These are phyloP conservation scores for Penicillium sp. DNA, from an alignment of 2,329 filamentous ascomycete species.

Conservation along the genomic window DNA sequence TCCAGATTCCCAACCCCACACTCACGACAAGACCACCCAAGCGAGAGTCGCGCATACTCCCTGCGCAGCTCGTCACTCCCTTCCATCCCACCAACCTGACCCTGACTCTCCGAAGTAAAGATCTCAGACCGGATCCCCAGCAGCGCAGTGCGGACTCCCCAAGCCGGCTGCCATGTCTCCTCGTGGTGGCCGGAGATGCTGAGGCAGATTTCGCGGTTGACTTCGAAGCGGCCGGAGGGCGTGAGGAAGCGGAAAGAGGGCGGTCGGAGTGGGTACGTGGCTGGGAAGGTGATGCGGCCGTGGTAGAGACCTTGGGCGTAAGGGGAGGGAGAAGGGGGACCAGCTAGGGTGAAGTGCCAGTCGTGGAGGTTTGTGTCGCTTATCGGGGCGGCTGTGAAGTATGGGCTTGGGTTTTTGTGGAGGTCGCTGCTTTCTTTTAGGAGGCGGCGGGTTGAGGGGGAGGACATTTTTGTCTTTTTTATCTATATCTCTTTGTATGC, in stretches of 20 bases:
- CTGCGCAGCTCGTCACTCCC: slow-evolving; percentile 65
- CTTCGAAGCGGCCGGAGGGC: slow-evolving; percentile 87
- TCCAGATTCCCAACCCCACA: slow-evolving; percentile 60
- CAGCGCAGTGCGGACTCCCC: slow-evolving; percentile 89
- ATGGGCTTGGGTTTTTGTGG: slow-evolving; percentile 71
- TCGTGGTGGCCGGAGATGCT: slow-evolving; percentile 94
- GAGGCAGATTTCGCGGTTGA: slow-evolving; percentile 94
- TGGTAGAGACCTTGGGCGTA: slow-evolving; percentile 87
- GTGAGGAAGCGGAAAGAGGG: slow-evolving; percentile 96
- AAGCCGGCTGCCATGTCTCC: slow-evolving; percentile 97
- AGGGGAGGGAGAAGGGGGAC: slow-evolving; percentile 76
- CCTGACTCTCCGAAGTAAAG: slow-evolving; percentile 86
- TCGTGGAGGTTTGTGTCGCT: slow-evolving; percentile 90
- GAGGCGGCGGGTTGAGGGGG: slow-evolving; percentile 37
- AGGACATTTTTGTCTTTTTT: slow-evolving; percentile 20
- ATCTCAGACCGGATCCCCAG: slow-evolving; percentile 70
- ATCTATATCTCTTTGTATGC: background rate
- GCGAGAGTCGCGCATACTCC: slow-evolving; percentile 66
- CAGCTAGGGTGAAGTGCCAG: slow-evolving; percentile 98
- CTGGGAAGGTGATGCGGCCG: slow-evolving; percentile 86
- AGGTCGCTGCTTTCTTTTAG: slow-evolving; percentile 89
- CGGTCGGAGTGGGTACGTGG: slow-evolving; percentile 85
- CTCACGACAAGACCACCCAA: slow-evolving; percentile 63
- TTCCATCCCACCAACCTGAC: slow-evolving; percentile 88
- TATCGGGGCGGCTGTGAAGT: slow-evolving; percentile 76